Conservation (phyloP, 2,329 filamentous ascomycete species). For the Colletotrichum tofieldiae region DNA sequence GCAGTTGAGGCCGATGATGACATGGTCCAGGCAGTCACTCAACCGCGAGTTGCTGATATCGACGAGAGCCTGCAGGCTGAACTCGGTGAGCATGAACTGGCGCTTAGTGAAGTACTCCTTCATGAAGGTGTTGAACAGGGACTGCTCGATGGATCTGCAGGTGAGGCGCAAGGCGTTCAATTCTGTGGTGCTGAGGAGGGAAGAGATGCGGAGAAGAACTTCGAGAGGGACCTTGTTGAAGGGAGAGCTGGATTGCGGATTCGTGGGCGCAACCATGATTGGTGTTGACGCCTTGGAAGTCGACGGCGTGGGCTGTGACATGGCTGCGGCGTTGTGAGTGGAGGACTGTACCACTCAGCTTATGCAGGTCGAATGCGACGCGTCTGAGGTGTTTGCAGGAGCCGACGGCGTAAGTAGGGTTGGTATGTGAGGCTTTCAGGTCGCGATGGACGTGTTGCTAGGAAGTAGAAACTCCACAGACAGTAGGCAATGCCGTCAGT, state of each 20-base stretch:
- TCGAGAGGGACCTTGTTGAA: conserved; percentile 68
- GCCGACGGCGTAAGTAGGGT: neutral
- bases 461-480: neutral
- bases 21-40: conserved; percentile 56
- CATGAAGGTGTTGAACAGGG: conserved; percentile 70
- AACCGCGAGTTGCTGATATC: conserved; percentile 67
- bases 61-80: conserved; percentile 69
- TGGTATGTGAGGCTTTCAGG: neutral
- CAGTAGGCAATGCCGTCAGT: neutral
- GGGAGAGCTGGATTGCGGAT: conserved; percentile 28
- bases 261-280: neutral
- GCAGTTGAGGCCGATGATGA: conserved; percentile 65
- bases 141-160: conserved; percentile 69
- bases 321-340: neutral
- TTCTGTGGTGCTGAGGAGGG: conserved; percentile 68
- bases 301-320: conserved; percentile 26
- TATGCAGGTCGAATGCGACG: neutral
- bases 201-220: conserved; percentile 70
- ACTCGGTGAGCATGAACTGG: conserved; percentile 75
- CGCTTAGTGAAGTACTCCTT: conserved; percentile 76
- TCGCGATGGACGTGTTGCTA: neutral
- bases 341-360: neutral
- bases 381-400: neutral
- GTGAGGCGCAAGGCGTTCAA: conserved; percentile 68
- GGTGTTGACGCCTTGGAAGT: conserved; percentile 1